Base-by-base conservation (phyloP, 257 asterid species). In the Misopates orontium region DNA sequence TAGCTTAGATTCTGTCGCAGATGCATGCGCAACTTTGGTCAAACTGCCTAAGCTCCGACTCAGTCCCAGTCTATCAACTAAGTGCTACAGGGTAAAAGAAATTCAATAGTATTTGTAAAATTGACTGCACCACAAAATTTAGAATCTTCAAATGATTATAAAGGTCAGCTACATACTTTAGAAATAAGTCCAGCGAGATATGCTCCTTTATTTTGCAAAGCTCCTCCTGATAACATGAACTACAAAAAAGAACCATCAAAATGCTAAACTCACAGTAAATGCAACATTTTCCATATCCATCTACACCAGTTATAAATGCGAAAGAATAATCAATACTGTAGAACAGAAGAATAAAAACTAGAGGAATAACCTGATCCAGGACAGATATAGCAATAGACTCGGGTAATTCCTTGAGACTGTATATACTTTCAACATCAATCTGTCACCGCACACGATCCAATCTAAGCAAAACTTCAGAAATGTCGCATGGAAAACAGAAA, bases 141-240 rank as follows among this genome's bases (percentile, higher is more conserved):
- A 70, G 21, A 68, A 75, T 14, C 25, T 62, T 6, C 22, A 39
- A 36, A 78, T 22, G 49, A 41, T 71, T 28, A 25, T 11, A 68
- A 32, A 68, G 49, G 67, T 59, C 62, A 58, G 68, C 50, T 57
- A 55, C 84, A 21, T 85, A 92, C 98, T 82, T 69, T 77, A 70
- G 96, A 79, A 65, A 92, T 85, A 75, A 92, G 77, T 57, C 81
- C 90, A 53, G 82, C 85, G 20, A 92, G 86, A 78, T 77, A 89
- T 75, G 80, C 89, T 75, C 91, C 88, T 77, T 85, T 92, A 62
- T 89, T 75, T 63, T 57, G 82, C 61, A 74, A 62, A 79, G 86
- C 72, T 7, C 87, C 83, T 81, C 91, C 98, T 4, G 96, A 87
- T 70, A 87, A 71, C 96, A 92, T 87, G 76, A 92, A 87, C 98